Evolutionary conservation across 2,329 filamentous ascomycete genomes (phyloP).

Genomic region (Pestalotiopsis sp.): DNA sequence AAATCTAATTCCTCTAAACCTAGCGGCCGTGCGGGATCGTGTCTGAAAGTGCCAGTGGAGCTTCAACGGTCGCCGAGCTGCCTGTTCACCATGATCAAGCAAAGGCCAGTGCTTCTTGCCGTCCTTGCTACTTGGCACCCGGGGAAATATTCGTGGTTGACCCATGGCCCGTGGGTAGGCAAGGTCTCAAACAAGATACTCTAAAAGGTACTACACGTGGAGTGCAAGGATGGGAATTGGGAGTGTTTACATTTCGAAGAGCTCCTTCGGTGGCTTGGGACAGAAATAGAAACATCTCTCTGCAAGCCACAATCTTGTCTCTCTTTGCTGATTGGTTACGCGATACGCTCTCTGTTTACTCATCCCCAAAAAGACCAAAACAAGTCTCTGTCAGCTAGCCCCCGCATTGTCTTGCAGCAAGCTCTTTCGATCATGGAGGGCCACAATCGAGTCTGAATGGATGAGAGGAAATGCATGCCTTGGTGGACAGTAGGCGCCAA

Average conservation of each 20-base stretch:
- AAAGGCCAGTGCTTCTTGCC: background rate
- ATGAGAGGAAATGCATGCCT: background rate
- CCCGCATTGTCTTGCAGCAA: background rate
- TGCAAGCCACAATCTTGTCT: background rate
- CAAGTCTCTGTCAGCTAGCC: background rate
- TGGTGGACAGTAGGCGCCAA: background rate
- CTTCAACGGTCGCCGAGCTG: background rate
- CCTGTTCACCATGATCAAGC: background rate
- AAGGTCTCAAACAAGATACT: background rate
- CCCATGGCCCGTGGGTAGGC: background rate
- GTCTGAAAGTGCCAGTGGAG: background rate
- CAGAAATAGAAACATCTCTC: background rate
- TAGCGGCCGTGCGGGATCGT: background rate
- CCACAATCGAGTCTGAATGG: background rate
- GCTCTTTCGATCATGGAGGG: background rate
- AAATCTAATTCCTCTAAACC: background rate
- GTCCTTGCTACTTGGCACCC: background rate
- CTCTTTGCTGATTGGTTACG: background rate
- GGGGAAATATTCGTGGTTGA: background rate
- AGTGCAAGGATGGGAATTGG: background rate
- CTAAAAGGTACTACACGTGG: background rate
- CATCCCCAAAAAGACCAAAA: background rate
- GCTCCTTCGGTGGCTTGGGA: background rate
- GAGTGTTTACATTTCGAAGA: background rate
- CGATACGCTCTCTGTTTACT: background rate